phyloP scores from a whole-genome alignment of 2,329 filamentous ascomycete species.

The Sclerotinia nivalis region DNA sequence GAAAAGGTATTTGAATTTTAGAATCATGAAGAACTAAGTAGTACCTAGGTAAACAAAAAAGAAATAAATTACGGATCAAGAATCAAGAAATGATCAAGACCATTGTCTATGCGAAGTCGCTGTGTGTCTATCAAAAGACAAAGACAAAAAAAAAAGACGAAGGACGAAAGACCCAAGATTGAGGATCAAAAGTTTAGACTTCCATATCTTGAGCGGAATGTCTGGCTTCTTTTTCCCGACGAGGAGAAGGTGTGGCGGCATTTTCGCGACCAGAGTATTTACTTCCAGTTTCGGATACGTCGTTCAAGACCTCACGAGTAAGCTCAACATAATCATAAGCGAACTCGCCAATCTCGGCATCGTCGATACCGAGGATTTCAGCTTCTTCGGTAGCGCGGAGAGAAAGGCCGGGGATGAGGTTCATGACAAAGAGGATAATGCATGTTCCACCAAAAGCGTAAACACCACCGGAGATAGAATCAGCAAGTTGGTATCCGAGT shows the following conservation, averaged over 20 bases:
- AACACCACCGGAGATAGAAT: constrained; percentile 71
- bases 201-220: constrained; percentile 8
- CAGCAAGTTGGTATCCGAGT: constrained; percentile 79
- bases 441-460: constrained; percentile 81
- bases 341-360: constrained; percentile 89
- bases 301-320: constrained; percentile 60
- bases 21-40: too few species aligned
- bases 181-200: neutral
- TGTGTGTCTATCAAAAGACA: neutral
- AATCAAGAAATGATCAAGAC: constrained; percentile 2
- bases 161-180: neutral
- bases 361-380: constrained; percentile 82
- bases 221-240: neutral
- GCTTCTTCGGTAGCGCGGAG: constrained; percentile 75
- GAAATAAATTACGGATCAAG: neutral
- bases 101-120: constrained; percentile 5
- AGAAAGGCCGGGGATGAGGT: constrained; percentile 72
- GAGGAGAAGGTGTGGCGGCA: constrained; percentile 4
- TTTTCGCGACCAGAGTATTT: constrained; percentile 18
- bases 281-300: constrained; percentile 14
- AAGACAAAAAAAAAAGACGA: neutral
- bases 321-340: constrained; percentile 92
- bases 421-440: constrained; percentile 77
- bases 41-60: neutral
- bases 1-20: too few species aligned